Evolutionary conservation across 768 basidiomycete genomes (phyloP).

Genomic region (Termitomyces sp.): DNA sequence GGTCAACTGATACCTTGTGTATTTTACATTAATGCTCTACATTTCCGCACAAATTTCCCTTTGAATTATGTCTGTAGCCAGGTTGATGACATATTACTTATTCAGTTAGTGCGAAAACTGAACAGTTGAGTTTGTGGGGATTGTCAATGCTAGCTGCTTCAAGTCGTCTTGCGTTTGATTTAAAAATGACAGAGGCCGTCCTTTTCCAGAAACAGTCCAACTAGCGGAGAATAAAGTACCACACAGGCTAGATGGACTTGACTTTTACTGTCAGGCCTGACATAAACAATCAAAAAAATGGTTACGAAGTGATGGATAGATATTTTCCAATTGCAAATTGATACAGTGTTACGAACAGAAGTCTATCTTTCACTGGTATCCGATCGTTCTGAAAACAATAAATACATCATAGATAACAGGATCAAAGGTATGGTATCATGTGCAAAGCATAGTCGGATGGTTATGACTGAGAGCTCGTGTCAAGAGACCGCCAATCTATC

Average conservation of each 20-base stretch:
- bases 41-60: neutral
- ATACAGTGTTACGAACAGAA: neutral
- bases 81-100: neutral
- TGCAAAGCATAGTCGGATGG: neutral
- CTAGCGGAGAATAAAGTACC: neutral
- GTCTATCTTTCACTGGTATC: neutral
- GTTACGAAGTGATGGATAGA: neutral
- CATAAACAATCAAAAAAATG: neutral
- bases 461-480: neutral
- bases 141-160: neutral
- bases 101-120: neutral
- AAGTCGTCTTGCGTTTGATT: neutral
- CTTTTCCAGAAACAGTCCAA: too few species aligned
- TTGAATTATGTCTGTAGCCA: neutral
- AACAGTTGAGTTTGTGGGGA: neutral
- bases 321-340: neutral
- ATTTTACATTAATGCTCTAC: neutral
- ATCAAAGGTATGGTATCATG: neutral
- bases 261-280: neutral
- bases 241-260: neutral
- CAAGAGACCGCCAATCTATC: neutral
- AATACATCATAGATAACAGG: slow-evolving; percentile 1
- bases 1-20: neutral
- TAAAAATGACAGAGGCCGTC: neutral
- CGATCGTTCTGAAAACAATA: neutral